phyloP scores from a whole-genome alignment of 2,329 filamentous ascomycete species.

The Zasmidium cellare region DNA sequence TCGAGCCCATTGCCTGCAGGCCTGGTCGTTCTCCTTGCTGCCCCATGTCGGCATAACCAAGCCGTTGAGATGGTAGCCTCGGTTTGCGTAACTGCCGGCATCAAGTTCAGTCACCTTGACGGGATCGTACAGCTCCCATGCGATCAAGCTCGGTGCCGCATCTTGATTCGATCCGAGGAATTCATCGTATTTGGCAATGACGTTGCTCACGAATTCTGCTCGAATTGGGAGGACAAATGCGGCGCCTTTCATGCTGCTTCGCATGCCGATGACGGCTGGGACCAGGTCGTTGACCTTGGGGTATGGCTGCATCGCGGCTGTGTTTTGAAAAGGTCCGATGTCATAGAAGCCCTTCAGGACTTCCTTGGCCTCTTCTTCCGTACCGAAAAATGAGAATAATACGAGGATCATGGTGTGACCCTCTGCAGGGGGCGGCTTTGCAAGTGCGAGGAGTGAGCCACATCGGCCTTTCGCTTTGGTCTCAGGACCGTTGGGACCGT shows the following conservation, averaged over 20 bases:
- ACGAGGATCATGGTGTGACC: constrained; percentile 26
- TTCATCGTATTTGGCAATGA: constrained; percentile 22
- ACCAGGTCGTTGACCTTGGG: constrained; percentile 27
- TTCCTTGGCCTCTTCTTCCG: constrained; percentile 23
- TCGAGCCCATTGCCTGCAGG: constrained; percentile 30
- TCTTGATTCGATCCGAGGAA: constrained; percentile 22
- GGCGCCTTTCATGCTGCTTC: constrained; percentile 30
- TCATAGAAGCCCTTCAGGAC: constrained; percentile 25
- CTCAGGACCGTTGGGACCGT: constrained; percentile 13
- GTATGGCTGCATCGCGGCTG: constrained; percentile 21
- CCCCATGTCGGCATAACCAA: constrained; percentile 34
- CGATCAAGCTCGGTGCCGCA: constrained; percentile 22
- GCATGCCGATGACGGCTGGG: constrained; percentile 21
- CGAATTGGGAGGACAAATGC: constrained; percentile 26
- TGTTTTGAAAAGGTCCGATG: constrained; percentile 26
- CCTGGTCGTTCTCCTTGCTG: constrained; percentile 24
- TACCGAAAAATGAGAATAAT: constrained; percentile 15
- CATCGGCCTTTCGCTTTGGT: constrained; percentile 21
- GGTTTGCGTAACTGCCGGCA: constrained; percentile 29
- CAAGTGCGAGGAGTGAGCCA: constrained; percentile 21
- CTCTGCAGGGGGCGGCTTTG: constrained; percentile 25
- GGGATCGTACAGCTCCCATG: constrained; percentile 30
- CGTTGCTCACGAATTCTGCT: constrained; percentile 21
- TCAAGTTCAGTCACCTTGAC: constrained; percentile 21
- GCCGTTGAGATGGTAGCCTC: constrained; percentile 31